Evolutionary conservation across 495 filamentous ascomycete species (phyloP).

Genomic region (Hypoxylon intermedium): DNA sequence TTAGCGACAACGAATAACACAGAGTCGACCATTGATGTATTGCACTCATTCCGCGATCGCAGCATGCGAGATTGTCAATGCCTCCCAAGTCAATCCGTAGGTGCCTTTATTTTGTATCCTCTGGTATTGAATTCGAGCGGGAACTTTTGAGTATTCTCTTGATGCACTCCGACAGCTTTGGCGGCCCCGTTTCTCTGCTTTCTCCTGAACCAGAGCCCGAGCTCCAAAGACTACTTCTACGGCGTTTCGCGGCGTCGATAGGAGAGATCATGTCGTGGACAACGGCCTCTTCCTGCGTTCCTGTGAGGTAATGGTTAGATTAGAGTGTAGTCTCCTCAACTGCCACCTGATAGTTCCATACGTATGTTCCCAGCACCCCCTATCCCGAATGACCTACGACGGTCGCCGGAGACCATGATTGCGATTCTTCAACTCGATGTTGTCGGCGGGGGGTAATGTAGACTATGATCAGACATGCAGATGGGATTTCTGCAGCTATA

Average conservation of each 20-base stretch:
- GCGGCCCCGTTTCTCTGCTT: conserved; percentile 21
- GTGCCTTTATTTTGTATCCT: conserved; percentile 5
- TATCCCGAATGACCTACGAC: conserved; percentile 42
- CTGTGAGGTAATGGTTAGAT: conserved; percentile 3
- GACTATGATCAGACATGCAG: neutral
- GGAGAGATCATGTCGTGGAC: conserved; percentile 13
- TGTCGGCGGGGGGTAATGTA: neutral
- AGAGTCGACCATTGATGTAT: neutral
- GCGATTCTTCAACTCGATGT: neutral
- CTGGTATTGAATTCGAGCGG: conserved; percentile 11
- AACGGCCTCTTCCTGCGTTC: conserved; percentile 28
- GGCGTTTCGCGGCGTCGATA: conserved; percentile 16
- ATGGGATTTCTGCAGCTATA: neutral
- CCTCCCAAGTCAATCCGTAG: neutral
- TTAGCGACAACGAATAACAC: neutral
- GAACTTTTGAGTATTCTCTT: conserved; percentile 20
- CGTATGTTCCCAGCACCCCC: conserved; percentile 45
- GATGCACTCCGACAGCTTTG: conserved; percentile 17
- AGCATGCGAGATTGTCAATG: neutral
- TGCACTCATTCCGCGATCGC: neutral
- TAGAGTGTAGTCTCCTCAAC: no score
- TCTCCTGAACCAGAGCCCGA: conserved; percentile 7
- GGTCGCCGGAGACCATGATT: conserved; percentile 17
- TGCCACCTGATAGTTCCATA: no score
- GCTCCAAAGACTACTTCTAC: conserved; percentile 27